Conservation (phyloP, 257 asterid species). For the Solanum stenotomum region DNA sequence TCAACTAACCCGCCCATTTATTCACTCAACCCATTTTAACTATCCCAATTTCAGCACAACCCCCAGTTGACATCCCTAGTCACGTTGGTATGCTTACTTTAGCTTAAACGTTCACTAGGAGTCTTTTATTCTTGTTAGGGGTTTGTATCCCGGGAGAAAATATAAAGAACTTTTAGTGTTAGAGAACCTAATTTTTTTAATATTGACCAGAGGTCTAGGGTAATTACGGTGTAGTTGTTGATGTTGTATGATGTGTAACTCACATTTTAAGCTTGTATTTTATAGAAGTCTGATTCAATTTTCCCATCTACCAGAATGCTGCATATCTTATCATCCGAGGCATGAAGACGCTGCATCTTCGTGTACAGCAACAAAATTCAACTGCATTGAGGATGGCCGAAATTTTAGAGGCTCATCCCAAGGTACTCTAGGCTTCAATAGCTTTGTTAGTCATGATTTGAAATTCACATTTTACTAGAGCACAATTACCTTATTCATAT, state of each 20-base stretch:
- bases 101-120: not conserved
- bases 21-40: not conserved
- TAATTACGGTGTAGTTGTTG: not conserved
- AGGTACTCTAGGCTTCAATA: slow-evolving; percentile 32
- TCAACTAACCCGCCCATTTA: not conserved
- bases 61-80: not conserved
- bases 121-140: not conserved
- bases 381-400: slow-evolving; percentile 98
- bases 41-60: not conserved
- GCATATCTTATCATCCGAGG: slow-evolving; percentile 90
- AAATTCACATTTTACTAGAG: not conserved
- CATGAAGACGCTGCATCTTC: slow-evolving; percentile 98
- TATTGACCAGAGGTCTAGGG: not conserved
- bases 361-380: slow-evolving; percentile 92
- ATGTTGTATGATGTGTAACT: not conserved
- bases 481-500: not conserved
- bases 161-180: not conserved
- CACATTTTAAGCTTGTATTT: not conserved
- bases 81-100: not conserved
- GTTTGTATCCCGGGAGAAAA: not conserved
- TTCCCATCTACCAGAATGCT: slow-evolving; percentile 50
- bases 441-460: not conserved
- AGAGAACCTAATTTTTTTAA: not conserved
- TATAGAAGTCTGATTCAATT: not conserved
- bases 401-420: slow-evolving; percentile 99